These are phyloP conservation scores for Aspergillus biplanus DNA, from an alignment of 495 filamentous ascomycete species.

Conservation along the genomic window DNA sequence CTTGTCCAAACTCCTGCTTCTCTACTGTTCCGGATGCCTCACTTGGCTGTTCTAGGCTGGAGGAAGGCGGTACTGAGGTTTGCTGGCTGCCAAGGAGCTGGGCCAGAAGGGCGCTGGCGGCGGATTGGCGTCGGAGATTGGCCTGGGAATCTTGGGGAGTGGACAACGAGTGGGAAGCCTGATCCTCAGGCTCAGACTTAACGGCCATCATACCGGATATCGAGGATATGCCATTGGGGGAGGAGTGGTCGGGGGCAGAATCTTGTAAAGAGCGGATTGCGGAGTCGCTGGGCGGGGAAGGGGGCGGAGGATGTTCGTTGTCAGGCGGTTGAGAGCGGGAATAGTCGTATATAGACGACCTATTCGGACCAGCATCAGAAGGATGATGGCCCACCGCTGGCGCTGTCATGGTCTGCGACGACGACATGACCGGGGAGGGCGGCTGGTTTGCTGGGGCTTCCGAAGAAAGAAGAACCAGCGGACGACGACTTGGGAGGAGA, in stretches of 20 bases:
- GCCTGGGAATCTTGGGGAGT: slow-evolving; percentile 21
- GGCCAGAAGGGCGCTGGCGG: slow-evolving; percentile 49
- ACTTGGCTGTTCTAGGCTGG: slow-evolving; percentile 12
- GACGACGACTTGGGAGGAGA: slow-evolving; percentile 28
- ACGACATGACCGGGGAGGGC: slow-evolving; percentile 50
- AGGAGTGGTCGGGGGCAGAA: slow-evolving; percentile 42
- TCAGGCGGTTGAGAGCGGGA: slow-evolving; percentile 33
- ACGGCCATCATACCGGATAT: slow-evolving; percentile 35
- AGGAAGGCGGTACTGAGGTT: slow-evolving; percentile 10
- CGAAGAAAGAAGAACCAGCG: slow-evolving; percentile 21
- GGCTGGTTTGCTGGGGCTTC: slow-evolving; percentile 26
- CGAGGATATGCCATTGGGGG: slow-evolving; percentile 37
- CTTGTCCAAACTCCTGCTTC: slow-evolving; percentile 10
- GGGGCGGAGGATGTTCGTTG: slow-evolving; percentile 32
- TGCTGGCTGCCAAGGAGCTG: slow-evolving; percentile 47
- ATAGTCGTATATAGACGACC: slow-evolving; percentile 47
- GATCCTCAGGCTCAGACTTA: slow-evolving; percentile 38
- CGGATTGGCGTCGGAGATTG: slow-evolving; percentile 38
- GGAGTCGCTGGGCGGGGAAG: slow-evolving; percentile 49
- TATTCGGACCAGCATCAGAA: slow-evolving; percentile 49
- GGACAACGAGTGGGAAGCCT: slow-evolving; percentile 8
- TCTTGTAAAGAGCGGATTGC: slow-evolving; percentile 51
- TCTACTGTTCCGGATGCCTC: slow-evolving; percentile 15
- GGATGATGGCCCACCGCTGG: slow-evolving; percentile 56
- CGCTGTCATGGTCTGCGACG: slow-evolving; percentile 61